These are phyloP conservation scores for Rutstroemia sp. DNA, from an alignment of 2,329 filamentous ascomycete genomes.

Conservation along the genomic window DNA sequence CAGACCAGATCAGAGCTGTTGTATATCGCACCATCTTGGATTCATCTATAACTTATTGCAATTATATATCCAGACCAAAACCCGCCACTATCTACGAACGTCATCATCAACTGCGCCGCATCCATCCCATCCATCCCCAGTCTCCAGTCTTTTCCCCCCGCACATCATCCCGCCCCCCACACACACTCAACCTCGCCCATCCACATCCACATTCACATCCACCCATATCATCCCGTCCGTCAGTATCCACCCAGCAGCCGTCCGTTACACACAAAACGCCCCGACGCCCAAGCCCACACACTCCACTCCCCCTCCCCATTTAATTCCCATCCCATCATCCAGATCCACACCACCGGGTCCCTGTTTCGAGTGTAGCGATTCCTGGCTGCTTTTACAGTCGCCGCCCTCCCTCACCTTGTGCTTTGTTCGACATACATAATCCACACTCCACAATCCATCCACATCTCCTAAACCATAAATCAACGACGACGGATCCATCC, in stretches of 20 bases:
- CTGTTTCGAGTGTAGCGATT: too few relatives aligned
- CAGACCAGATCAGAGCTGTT: too few relatives aligned
- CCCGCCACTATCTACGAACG: neutral
- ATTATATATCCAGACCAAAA: neutral
- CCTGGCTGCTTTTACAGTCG: too few relatives aligned
- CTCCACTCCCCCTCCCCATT: neutral
- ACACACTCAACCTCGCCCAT: neutral
- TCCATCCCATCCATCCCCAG: neutral
- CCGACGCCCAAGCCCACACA: neutral
- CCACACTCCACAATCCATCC: too few relatives aligned
- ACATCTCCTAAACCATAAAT: too few relatives aligned
- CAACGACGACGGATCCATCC: too few relatives aligned
- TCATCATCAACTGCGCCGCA: neutral
- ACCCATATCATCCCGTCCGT: neutral
- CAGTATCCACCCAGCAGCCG: neutral
- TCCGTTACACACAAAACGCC: neutral
- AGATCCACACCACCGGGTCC: too few relatives aligned
- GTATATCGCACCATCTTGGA: neutral
- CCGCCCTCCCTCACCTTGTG: too few relatives aligned
- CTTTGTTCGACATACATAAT: too few relatives aligned
- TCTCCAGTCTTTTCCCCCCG: too few relatives aligned
- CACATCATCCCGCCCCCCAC: neutral
- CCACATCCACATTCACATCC: neutral
- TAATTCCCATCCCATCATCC: too few relatives aligned
- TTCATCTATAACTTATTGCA: neutral